These are phyloP conservation scores for Dujonia santamariae DNA, from an alignment of 1,139 yeast species.

Conservation along the genomic window DNA sequence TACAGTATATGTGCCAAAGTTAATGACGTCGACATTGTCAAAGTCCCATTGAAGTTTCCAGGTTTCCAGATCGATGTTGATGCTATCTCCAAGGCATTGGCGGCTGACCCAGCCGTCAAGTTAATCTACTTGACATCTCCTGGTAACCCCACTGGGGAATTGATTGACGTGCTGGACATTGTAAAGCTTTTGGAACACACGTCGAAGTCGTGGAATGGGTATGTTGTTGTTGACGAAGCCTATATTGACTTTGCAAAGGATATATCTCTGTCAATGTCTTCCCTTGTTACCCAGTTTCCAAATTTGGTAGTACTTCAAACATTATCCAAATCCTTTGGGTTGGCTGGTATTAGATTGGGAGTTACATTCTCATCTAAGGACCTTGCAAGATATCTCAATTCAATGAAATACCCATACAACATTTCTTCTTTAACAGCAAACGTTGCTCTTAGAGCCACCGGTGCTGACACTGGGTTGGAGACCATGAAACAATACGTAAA, in stretches of 20 bases:
- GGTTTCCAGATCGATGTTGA: slow-evolving; percentile 66
- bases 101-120: slow-evolving; percentile 60
- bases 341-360: slow-evolving; percentile 92
- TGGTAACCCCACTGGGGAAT: slow-evolving; percentile 92
- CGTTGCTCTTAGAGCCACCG: slow-evolving; percentile 72
- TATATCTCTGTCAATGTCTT: slow-evolving; percentile 52
- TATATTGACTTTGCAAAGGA: slow-evolving; percentile 76
- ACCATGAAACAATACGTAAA: slow-evolving; percentile 57
- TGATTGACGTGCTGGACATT: slow-evolving; percentile 49
- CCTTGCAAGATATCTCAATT: slow-evolving; percentile 67
- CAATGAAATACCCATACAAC: slow-evolving; percentile 95
- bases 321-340: slow-evolving; percentile 88
- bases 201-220: slow-evolving; percentile 58
- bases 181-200: slow-evolving; percentile 16
- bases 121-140: slow-evolving; percentile 89
- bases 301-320: slow-evolving; percentile 90
- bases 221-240: slow-evolving; percentile 91
- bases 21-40: slow-evolving; percentile 76
- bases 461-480: slow-evolving; percentile 47
- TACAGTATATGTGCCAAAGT: slow-evolving; percentile 86
- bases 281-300: slow-evolving; percentile 77
- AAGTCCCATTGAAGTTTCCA: slow-evolving; percentile 59
- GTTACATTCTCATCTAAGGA: slow-evolving; percentile 63
- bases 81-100: slow-evolving; percentile 50
- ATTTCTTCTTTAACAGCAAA: slow-evolving; percentile 79